Percentiles rank a stretch among this genome's conserved stretches.
phyloP scores from a whole-genome alignment of 2,329 filamentous ascomycete species.

The Hypoxylon sp. region DNA sequence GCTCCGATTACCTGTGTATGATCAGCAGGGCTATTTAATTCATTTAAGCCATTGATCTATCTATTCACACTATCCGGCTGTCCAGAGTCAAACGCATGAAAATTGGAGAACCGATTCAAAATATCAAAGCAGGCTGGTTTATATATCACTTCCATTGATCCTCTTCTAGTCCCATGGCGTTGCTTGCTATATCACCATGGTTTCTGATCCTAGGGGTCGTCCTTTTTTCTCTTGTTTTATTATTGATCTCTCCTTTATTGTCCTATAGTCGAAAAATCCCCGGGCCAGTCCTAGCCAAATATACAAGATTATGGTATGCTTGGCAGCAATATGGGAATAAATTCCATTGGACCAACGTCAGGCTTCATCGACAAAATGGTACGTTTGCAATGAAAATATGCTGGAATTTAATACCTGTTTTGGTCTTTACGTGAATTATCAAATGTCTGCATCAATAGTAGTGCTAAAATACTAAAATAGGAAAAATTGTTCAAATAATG shows the following conservation, averaged over 20 bases:
- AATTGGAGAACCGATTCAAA: not conserved
- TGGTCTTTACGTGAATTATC: too few relatives aligned
- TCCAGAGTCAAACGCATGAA: not conserved
- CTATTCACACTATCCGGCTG: not conserved
- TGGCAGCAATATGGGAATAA: not conserved
- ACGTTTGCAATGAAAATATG: not conserved
- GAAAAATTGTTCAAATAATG: not conserved
- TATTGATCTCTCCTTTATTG: not conserved
- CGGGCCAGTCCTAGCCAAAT: not conserved
- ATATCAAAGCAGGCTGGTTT: not conserved
- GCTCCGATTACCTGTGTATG: not conserved
- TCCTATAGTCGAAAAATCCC: not conserved
- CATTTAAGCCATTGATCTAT: not conserved
- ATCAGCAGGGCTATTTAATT: not conserved
- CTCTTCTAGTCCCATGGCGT: not conserved
- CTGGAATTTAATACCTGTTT: not conserved
- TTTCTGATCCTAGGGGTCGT: not conserved
- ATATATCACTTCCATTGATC: not conserved
- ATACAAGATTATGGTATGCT: not conserved
- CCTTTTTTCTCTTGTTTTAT: not conserved
- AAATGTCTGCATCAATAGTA: not conserved
- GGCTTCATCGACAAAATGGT: not conserved
- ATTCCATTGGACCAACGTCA: not conserved
- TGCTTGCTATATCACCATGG: not conserved
- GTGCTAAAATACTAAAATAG: not conserved